Evolutionary conservation across 768 basidiomycete species (phyloP), one percentile per base, ranked within the genome.

Genomic region (Boletus reticulatus): DNA sequence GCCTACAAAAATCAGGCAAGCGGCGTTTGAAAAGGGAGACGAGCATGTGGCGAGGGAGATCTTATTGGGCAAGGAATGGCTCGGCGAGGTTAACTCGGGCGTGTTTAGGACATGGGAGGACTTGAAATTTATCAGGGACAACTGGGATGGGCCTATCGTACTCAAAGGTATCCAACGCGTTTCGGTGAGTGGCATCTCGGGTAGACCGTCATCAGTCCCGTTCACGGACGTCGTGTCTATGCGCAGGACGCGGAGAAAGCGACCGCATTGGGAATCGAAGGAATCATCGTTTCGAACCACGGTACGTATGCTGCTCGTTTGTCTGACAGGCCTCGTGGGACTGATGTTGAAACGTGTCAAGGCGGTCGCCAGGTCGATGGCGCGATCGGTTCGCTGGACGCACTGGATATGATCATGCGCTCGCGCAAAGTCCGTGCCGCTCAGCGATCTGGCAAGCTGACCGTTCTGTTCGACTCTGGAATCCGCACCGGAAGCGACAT

Each of bases 401-500:
- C 89, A 8, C 81, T 94, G 4, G 84, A 85, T 58, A 74, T 69
- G 42, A 88, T 94, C 64, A 84, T 82, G 74, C 74, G 79, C 52
- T 92, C 89, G 1, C 69, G 72, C 22, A 80, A 77, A 55, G 74
- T 91, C 57, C 75, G 73, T 43, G 76, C 70, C 0, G 87, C 88
- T 0, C 88, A 90, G 65, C 63, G 64, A 4, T 69, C 77, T 13
- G 88, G 88, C 2, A 80, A 82, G 51, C 69, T 92, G 44, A 86
- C 88, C 1, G 72, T 94, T 13, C 73, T 95, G 3, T 92, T 71
- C 44, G 70, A 71, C 42, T 92, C 85, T 48, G 92, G 93, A 8
- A 86, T 94, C 55, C 83, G 93, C 43, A 89, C 86, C 0, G 93
- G 90, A 12, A 82, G 84, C 43, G 94, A 96, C 58, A 82, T 94